phyloP scores from a whole-genome alignment of 441 rosid species.

The Pelargonium fulgidum region DNA sequence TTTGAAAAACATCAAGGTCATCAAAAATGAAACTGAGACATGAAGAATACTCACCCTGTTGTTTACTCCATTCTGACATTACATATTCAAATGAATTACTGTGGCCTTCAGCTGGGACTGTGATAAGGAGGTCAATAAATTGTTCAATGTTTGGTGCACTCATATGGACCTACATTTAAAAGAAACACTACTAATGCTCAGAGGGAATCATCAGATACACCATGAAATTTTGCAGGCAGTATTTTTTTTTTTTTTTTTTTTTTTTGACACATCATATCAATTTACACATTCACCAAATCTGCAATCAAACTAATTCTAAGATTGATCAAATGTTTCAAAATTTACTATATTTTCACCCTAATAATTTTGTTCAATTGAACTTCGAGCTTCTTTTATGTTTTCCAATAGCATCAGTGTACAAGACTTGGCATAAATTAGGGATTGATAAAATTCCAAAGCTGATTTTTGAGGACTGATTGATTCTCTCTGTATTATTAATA shows the following conservation, averaged over 20 bases:
- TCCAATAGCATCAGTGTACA: too few relatives aligned
- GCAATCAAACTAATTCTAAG: background rate
- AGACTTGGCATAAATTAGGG: too few relatives aligned
- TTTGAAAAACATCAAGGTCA: background rate
- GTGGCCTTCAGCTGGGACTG: constrained; percentile 55
- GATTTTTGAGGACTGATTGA: too few relatives aligned
- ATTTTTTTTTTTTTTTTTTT: too few relatives aligned
- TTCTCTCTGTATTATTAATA: too few relatives aligned
- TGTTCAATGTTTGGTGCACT: constrained; percentile 70
- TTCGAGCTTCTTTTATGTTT: too few relatives aligned
- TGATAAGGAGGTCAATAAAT: constrained; percentile 63
- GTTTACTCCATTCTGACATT: constrained; percentile 89
- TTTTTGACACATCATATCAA: background rate
- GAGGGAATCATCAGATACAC: background rate
- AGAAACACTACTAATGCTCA: constrained; percentile 4
- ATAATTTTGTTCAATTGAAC: too few relatives aligned
- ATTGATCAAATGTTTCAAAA: background rate
- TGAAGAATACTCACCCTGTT: constrained; percentile 57
- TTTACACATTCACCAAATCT: background rate
- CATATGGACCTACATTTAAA: constrained; percentile 62
- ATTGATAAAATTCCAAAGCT: too few relatives aligned
- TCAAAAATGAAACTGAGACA: constrained; percentile 9
- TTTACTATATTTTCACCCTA: background rate
- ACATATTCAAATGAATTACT: constrained; percentile 65
- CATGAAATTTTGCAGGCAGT: background rate